Base-by-base conservation (phyloP, 2,329 filamentous ascomycete genomes). In the Ambrosiella cleistominuta region DNA sequence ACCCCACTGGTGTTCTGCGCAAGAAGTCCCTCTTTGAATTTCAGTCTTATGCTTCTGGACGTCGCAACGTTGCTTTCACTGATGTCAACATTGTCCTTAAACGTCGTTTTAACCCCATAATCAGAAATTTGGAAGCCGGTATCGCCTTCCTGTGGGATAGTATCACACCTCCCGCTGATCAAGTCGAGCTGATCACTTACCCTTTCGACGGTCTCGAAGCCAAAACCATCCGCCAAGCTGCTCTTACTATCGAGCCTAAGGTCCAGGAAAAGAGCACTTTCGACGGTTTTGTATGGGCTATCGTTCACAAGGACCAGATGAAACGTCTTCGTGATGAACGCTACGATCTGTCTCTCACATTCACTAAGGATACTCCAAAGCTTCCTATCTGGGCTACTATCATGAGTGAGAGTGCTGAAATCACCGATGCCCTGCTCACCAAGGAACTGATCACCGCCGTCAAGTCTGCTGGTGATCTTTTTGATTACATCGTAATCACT, bases 221-320 rank as follows among this genome's bases (percentile, higher is more conserved):
- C 63, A 76, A 85, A 61, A 81, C 89, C 36, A 83, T 94, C 0
- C 87, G 85, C 7, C 72, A 77, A 15, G 64, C 78, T 2, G 81
- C 81, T 5, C 81, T 80, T 45, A 75, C 79, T 47, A 74, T 74
- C 52, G 80, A 83, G 64, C 37, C 61, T 12, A 71, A 72, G 66
- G 71, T 78, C 75, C 72, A 80, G 66, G 65, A 73, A 70, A 83
- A 81, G 77, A 82, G 82, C 74, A 71, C 73, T 60, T 97, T 85
- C 66, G 93, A 97, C 68, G 83, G 83, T 50, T 98, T 97, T 66
- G 91, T 98, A 63, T 97, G 86, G 80, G 91, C 89, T 54, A 71
- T 98, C 64, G 90, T 97, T 62, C 88, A 97, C 78, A 98, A 98
- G 80, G 84, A 89, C 65, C 74, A 79, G 68, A 97, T 98, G 91